Base-by-base conservation (phyloP, 202 grass and related monocot genomes). In the Zizania palustris region DNA sequence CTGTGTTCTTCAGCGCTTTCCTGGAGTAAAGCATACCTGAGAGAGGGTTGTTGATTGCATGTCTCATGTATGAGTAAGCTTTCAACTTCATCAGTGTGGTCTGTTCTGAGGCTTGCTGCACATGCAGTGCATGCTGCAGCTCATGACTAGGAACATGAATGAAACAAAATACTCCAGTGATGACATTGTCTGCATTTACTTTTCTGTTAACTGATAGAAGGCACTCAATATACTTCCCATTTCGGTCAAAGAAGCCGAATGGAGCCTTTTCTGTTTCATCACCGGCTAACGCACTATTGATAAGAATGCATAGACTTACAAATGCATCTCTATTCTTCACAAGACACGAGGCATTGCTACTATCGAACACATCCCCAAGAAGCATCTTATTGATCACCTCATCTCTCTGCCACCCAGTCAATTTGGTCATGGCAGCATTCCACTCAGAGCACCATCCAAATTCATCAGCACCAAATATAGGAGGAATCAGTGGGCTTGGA, bases 371-470 rank as follows among this genome's bases (percentile, higher is more conserved):
- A 67, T 98, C 95, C 8, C 91, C 95, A 3, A 98, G 80, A 57
- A 98, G 86, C 91, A 98, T 98, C 73, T 90, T 98, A 81, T 94
- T 75, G 0, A 98, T 71, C 69, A 98, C 84, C 14, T 98, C 95
- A 71, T 92, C 91, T 82, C 91, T 89, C 40, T 72, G 73, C 89
- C 87, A 98, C 71, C 95, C 95, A 69, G 91, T 88, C 75, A 98
- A 64, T 78, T 82, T 91, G 19, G 85, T 85, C 95, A 98, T 98
- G 15, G 95, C 89, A 72, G 78, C 82, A 90, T 94, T 98, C 95
- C 95, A 98, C 80, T 94, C 91, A 14, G 89, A 85, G 49, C 95
- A 98, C 95, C 91, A 98, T 39, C 91, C 95, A 65, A 94, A 92
- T 67, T 93, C 89, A 44, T 98, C 95, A 48, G 91, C 76, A 78